A percentile compares a stretch with the other conserved stretches of the same genome.
Evolutionary conservation across 73 alveolate genomes (phyloP).

Genomic region (Uronychia setigera): DNA sequence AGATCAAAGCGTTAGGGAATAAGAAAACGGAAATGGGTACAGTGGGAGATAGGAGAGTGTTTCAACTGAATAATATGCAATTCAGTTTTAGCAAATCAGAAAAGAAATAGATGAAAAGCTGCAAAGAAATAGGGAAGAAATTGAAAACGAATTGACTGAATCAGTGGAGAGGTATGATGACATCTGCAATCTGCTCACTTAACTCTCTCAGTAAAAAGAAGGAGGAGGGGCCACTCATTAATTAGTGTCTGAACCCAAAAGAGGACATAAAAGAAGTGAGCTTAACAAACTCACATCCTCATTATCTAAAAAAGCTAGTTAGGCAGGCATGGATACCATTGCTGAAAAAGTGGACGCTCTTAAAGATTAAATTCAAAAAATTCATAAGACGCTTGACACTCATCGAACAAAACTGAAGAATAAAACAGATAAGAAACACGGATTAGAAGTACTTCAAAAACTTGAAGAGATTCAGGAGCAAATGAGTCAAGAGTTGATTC

Average conservation of each 20-base stretch:
- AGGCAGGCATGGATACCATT: neutral
- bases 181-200: neutral
- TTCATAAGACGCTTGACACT: neutral
- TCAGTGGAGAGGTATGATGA: neutral
- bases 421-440: neutral
- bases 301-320: neutral
- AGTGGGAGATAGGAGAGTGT: no score
- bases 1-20: neutral
- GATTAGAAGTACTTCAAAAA: neutral
- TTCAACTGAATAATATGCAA: neutral
- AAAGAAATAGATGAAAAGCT: neutral
- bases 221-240: no score
- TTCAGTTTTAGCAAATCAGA: neutral
- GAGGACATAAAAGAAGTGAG: neutral
- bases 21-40: neutral
- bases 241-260: neutral
- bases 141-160: neutral
- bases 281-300: neutral
- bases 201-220: neutral
- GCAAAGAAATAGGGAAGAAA: neutral
- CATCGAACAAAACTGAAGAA: neutral
- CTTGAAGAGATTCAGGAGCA: neutral
- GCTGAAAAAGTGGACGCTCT: neutral
- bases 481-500: neutral
- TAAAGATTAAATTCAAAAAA: neutral